These are phyloP conservation scores for Imleria badia DNA, from an alignment of 768 basidiomycete species.

Conservation along the genomic window DNA sequence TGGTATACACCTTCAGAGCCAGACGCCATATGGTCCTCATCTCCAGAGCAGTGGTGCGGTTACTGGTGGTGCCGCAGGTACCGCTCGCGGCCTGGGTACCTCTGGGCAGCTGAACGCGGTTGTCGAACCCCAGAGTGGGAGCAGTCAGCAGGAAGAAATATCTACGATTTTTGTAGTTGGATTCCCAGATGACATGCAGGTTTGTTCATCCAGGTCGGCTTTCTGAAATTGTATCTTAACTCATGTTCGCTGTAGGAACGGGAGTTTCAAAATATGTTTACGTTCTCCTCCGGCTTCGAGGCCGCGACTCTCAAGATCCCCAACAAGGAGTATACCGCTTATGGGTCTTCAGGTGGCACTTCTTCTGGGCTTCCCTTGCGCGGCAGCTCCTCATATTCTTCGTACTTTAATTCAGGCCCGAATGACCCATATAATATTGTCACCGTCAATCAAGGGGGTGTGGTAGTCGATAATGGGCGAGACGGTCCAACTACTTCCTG, in stretches of 20 bases:
- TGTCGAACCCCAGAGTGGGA: conserved; percentile 23
- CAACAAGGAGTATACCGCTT: conserved; percentile 83
- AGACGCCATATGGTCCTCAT: conserved; percentile 76
- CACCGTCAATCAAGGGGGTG: conserved; percentile 78
- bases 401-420: conserved; percentile 46
- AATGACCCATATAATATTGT: conserved; percentile 85
- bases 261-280: conserved; percentile 99
- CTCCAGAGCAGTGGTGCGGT: conserved; percentile 45
- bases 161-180: conserved; percentile 98
- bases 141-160: conserved; percentile 72
- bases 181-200: conserved; percentile 99
- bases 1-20: conserved; percentile 57
- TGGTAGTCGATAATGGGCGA: conserved; percentile 75
- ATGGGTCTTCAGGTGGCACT: conserved; percentile 46
- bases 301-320: conserved; percentile 98
- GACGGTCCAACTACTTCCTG: conserved; percentile 73
- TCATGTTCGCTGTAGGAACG: conserved; percentile 66
- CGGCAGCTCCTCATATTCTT: conserved; percentile 35
- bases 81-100: conserved; percentile 28
- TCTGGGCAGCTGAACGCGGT: conserved; percentile 29
- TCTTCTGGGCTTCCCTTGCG: conserved; percentile 37
- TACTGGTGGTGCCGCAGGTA: conserved; percentile 16
- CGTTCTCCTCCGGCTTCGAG: conserved; percentile 93
- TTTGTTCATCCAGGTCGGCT: conserved; percentile 38
- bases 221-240: conserved; percentile 11